phyloP scores from a whole-genome alignment of 1,284 basidiomycete species.

The Trichosporon asahii region DNA sequence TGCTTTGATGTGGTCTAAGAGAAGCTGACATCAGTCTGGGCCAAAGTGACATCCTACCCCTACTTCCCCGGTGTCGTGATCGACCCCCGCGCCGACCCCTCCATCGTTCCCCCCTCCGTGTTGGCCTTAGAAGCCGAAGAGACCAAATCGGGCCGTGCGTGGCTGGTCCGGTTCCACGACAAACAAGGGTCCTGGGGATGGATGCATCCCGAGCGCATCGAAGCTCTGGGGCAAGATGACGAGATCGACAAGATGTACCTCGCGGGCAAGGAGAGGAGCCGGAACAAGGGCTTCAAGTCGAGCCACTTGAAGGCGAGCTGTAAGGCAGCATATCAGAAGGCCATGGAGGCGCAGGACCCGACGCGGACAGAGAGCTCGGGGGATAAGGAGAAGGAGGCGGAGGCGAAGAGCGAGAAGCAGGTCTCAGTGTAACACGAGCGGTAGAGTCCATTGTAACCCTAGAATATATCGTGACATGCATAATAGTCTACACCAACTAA shows the following conservation, averaged over 20 bases:
- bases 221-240: constrained; percentile 60
- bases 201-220: constrained; percentile 56
- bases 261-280: constrained; percentile 32
- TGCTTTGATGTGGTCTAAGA: no score
- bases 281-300: constrained; percentile 26
- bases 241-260: constrained; percentile 41
- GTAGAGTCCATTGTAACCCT: neutral
- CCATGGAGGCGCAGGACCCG: neutral
- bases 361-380: neutral
- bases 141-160: constrained; percentile 29
- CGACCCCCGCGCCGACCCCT: constrained; percentile 52
- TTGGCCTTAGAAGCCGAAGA: constrained; percentile 47
- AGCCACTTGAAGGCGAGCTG: constrained; percentile 20
- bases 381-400: neutral
- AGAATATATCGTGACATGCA: neutral
- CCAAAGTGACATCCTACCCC: constrained; percentile 45
- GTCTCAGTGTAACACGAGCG: neutral
- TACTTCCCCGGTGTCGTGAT: constrained; percentile 53
- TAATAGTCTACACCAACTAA: neutral
- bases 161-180: constrained; percentile 68
- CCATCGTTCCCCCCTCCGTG: constrained; percentile 58
- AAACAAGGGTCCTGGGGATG: constrained; percentile 61
- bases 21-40: constrained; percentile 37
- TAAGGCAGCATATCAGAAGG: constrained; percentile 29
- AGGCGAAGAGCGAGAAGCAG: neutral